Evolutionary conservation across 2,329 filamentous ascomycete species (phyloP).

Genomic region (Alternaria longipes): DNA sequence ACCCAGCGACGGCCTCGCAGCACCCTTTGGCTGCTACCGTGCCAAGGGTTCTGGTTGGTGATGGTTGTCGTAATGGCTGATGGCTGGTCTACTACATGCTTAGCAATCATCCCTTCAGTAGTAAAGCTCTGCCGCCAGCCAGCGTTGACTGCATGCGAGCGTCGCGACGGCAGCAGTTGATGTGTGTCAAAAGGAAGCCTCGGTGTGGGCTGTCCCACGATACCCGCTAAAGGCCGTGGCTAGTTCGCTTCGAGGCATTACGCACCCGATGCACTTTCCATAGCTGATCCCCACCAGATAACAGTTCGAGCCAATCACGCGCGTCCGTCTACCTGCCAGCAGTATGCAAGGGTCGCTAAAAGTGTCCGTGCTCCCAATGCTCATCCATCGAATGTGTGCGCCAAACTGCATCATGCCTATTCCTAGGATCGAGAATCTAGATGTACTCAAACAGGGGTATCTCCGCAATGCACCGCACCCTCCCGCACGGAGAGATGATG

Average conservation of each 20-base stretch:
- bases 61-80: background rate
- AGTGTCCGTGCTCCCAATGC: background rate
- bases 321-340: background rate
- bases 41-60: background rate
- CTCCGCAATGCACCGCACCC: too few species aligned
- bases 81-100: background rate
- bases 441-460: background rate
- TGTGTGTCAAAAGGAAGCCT: background rate
- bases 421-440: background rate
- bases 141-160: background rate
- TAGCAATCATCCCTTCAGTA: background rate
- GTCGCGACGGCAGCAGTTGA: background rate
- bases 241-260: slow-evolving; percentile 7
- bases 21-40: background rate
- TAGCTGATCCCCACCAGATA: slow-evolving; percentile 1
- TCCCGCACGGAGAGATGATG: too few species aligned
- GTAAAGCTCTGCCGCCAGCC: background rate
- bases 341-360: background rate
- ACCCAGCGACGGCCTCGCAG: background rate
- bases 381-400: slow-evolving; percentile 1
- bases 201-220: background rate
- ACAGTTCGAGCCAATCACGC: background rate
- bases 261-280: background rate
- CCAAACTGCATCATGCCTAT: background rate
- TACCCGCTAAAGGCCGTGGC: slow-evolving; percentile 2